phyloP scores from a whole-genome alignment of 371 early-diverging fungal genomes.

The Mucor lusitanicus region DNA sequence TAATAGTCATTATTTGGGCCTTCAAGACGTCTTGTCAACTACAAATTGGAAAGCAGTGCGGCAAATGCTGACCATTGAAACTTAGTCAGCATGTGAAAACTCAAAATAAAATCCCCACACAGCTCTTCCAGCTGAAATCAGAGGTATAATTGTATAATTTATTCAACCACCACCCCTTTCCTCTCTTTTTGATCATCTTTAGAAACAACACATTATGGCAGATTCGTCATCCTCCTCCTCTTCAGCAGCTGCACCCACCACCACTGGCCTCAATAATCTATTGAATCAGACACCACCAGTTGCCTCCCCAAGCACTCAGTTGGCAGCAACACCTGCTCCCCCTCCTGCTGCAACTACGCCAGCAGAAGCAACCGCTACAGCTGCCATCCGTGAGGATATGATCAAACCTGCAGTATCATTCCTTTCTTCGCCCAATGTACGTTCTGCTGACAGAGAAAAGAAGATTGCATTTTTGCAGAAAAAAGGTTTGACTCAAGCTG shows the following conservation, averaged over 20 bases:
- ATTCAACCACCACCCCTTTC: not conserved
- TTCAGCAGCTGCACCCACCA: not conserved
- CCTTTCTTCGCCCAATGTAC: slow-evolving; percentile 59
- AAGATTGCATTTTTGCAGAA: slow-evolving; percentile 65
- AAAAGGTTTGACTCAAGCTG: slow-evolving; percentile 59
- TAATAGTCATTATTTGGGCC: not conserved
- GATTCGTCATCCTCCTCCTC: not conserved
- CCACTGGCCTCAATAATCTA: not conserved
- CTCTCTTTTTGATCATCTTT: not conserved
- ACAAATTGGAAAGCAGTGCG: not conserved
- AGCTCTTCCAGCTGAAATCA: not conserved
- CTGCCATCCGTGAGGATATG: slow-evolving; percentile 47
- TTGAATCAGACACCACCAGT: not conserved
- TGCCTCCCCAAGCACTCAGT: not conserved
- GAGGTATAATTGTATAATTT: not conserved
- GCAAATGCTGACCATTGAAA: not conserved
- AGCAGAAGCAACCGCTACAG: not conserved
- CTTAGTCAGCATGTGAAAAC: slow-evolving; percentile 8
- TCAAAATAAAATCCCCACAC: slow-evolving; percentile 7
- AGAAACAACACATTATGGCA: not conserved
- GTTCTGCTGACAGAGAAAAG: slow-evolving; percentile 56
- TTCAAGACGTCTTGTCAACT: not conserved
- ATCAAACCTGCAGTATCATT: slow-evolving; percentile 61
- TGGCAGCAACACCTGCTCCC: not conserved
- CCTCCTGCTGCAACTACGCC: not conserved